A percentile compares a stretch with the other conserved stretches of the same genome.
phyloP scores from a whole-genome alignment of 2,329 filamentous ascomycete genomes.

The Magnaporthiopsis incrustans region DNA sequence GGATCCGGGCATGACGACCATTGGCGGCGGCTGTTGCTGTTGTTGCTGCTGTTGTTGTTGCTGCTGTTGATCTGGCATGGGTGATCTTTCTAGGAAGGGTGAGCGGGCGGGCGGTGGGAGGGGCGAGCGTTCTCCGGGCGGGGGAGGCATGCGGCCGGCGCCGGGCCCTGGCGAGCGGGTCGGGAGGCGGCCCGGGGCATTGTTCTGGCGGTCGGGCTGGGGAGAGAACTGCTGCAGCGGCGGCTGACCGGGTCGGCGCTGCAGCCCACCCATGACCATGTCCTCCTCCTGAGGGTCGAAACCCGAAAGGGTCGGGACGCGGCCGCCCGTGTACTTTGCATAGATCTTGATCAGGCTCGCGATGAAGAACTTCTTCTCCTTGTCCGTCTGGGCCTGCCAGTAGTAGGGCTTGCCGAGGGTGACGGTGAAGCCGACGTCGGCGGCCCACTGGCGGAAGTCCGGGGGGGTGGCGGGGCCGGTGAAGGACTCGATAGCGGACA shows the following conservation, averaged over 20 bases:
- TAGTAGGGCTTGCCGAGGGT: constrained; percentile 92
- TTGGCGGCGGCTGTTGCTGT: neutral
- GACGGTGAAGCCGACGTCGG: constrained; percentile 76
- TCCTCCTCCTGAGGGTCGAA: constrained; percentile 77
- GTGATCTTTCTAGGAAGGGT: neutral
- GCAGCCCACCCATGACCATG: constrained; percentile 55
- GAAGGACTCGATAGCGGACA: constrained; percentile 76
- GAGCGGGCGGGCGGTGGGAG: neutral
- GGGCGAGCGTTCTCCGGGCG: neutral
- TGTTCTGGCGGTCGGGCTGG: neutral
- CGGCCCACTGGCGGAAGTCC: constrained; percentile 66
- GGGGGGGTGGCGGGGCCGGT: constrained; percentile 51
- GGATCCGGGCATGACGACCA: constrained; percentile 10
- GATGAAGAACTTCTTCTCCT: constrained; percentile 99
- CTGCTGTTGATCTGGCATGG: neutral
- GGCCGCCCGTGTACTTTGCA: constrained; percentile 88
- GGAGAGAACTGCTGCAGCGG: constrained; percentile 12
- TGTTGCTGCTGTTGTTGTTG: too few relatives aligned
- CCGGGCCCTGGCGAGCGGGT: neutral
- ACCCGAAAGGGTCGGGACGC: constrained; percentile 67
- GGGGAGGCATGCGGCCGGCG: neutral
- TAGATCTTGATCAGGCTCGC: constrained; percentile 94
- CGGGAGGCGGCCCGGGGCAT: neutral
- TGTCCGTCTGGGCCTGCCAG: constrained; percentile 86
- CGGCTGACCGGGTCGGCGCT: constrained; percentile 28